Evolutionary conservation across 1,139 yeast genomes (phyloP), one percentile per base, ranked within the genome.

Genomic region (Zygosaccharomyces sapae): DNA sequence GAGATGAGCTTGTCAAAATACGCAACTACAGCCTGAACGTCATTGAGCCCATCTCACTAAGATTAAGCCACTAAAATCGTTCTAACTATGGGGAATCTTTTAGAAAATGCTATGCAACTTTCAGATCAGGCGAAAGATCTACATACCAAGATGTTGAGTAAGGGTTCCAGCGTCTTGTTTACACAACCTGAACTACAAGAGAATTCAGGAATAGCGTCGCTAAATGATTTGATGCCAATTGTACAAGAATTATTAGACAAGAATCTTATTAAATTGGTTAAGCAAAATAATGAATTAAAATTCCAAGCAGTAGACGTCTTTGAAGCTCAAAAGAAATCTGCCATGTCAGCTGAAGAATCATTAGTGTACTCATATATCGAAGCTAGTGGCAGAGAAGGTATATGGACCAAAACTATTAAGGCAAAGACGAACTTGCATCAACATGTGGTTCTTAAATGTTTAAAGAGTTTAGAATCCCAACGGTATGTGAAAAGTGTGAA

Each of bases 341-440:
- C 79, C 36, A 88, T 92, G 96, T 66, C 77, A 12, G 80, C 81
- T 18, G 99, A 94, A 60, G 98, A 94, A 67, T 85, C 92, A 31
- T 81, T 92, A 79, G 86, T 92, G 33, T 94, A 90, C 65, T 81
- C 92, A 0, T 83, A 88, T 62, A 92, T 92, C 55, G 96, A 87
- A 62, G 95, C 95, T 0, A 79, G 96, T 5, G 96, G 94, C 2
- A 77, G 97, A 65, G 97, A 90, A 67, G 97, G 97, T 42, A 84
- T 85, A 45, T 92, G 98, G 98, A 87, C 96, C 13, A 89, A 89
- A 68, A 88, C 96, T 8, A 80, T 92, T 58, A 88, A 88, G 63
- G 88, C 94, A 16, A 83, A 86, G 61, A 87, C 97, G 19, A 92
- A 92, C 61, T 71, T 92, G 56, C 98, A 94, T 66, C 96, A 89